Percentiles rank a stretch among this genome's conserved stretches.
These are phyloP conservation scores for Neophaeococcomyces mojaviensis DNA, from an alignment of 2,329 filamentous ascomycete species.

Conservation along the genomic window DNA sequence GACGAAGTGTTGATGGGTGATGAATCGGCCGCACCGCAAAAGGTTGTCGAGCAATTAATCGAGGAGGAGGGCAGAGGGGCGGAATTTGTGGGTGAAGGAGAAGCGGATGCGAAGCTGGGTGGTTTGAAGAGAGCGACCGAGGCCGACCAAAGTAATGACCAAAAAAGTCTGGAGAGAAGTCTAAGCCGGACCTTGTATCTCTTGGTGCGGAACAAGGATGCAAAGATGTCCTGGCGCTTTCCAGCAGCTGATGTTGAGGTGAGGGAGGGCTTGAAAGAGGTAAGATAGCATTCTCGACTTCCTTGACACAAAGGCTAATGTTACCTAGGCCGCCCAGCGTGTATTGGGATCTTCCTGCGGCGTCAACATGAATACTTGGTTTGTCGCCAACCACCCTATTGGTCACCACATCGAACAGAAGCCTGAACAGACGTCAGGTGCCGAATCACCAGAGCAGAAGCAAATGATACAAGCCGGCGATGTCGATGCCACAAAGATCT, in stretches of 20 bases:
- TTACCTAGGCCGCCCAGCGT: conserved; percentile 66
- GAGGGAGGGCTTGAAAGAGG: conserved; percentile 73
- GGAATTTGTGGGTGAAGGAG: conserved; percentile 46
- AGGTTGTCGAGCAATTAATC: conserved; percentile 62
- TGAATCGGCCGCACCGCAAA: conserved; percentile 54
- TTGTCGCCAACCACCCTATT: conserved; percentile 83
- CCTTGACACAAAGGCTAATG: conserved; percentile 1
- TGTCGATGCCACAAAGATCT: conserved; percentile 68
- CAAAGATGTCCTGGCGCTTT: conserved; percentile 66
- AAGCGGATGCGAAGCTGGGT: conserved; percentile 62
- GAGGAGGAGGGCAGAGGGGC: conserved; percentile 59
- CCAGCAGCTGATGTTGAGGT: conserved; percentile 62
- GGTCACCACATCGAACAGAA: conserved; percentile 54
- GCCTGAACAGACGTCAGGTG: conserved; percentile 4
- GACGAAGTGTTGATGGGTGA: conserved; percentile 80
- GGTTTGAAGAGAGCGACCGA: conserved; percentile 56
- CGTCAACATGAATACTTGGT: conserved; percentile 97
- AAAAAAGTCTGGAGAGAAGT: conserved; percentile 68
- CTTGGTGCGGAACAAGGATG: conserved; percentile 60
- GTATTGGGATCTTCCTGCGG: conserved; percentile 71
- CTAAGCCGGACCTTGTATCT: conserved; percentile 81
- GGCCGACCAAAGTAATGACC: conserved; percentile 68
- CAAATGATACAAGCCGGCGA: conserved; percentile 9
- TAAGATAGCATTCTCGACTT: conserved; percentile 42
- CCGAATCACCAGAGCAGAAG: conserved; percentile 10